Evolutionary conservation across 768 basidiomycete genomes (phyloP).

Genomic region (Podaxis sp.): DNA sequence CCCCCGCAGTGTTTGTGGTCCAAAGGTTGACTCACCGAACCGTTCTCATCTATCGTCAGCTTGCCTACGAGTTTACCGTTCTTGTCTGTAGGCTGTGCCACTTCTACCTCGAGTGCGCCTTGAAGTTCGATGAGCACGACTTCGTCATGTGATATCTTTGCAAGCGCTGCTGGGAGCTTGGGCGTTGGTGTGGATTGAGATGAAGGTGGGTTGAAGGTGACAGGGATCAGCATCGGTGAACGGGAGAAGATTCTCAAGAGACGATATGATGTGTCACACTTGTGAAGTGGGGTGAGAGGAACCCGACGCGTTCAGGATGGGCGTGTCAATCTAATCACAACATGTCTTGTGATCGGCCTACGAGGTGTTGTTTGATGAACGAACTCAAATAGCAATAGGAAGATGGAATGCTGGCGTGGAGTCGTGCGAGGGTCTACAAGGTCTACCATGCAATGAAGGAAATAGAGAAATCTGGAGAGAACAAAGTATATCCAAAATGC

Average conservation of each 20-base stretch:
- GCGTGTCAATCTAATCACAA: background rate
- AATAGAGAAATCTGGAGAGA: background rate
- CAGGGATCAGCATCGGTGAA: conserved; percentile 61
- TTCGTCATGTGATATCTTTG: conserved; percentile 75
- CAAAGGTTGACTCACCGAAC: conserved; percentile 40
- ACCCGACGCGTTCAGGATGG: background rate
- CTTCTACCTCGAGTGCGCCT: conserved; percentile 75
- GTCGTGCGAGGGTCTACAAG: background rate
- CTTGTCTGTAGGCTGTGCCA: conserved; percentile 43
- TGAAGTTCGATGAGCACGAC: conserved; percentile 86
- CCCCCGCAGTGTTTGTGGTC: background rate
- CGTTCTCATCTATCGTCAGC: conserved; percentile 57
- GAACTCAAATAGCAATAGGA: background rate
- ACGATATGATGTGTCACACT: background rate
- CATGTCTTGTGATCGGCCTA: background rate
- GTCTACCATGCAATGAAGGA: background rate
- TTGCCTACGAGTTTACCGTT: conserved; percentile 79
- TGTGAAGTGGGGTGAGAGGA: background rate
- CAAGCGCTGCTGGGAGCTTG: conserved; percentile 63
- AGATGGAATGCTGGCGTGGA: background rate
- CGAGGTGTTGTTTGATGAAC: background rate
- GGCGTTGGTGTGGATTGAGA: conserved; percentile 20
- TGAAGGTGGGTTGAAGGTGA: conserved; percentile 40
- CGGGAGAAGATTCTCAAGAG: background rate
- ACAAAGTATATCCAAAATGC: background rate